These are phyloP conservation scores for Ogataea pilisensis DNA, from an alignment of 805 yeast species.

Conservation along the genomic window DNA sequence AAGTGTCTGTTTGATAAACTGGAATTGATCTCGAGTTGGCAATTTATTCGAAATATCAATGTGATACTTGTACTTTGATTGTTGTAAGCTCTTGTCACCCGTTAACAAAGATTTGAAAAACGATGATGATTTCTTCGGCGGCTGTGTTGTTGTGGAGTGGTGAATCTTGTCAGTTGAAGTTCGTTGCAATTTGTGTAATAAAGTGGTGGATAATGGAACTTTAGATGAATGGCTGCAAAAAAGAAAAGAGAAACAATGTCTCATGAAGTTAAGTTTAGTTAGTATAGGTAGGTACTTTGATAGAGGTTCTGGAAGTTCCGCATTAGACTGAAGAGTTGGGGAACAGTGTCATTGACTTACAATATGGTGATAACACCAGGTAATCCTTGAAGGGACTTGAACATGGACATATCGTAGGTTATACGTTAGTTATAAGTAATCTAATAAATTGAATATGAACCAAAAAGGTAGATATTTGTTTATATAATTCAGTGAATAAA, in stretches of 20 bases:
- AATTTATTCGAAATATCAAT: conserved; percentile 19
- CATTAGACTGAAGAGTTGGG: too few relatives aligned
- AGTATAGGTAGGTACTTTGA: too few relatives aligned
- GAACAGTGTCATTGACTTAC: conserved; percentile 15
- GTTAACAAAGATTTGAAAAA: neutral
- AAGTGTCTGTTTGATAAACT: conserved; percentile 24
- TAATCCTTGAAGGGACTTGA: conserved; percentile 40
- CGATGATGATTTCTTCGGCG: neutral
- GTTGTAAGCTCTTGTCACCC: conserved; percentile 3
- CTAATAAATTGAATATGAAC: too few relatives aligned
- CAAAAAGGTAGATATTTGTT: neutral
- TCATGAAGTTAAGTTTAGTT: too few relatives aligned
- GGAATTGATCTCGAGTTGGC: conserved; percentile 32
- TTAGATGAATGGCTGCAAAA: conserved; percentile 27
- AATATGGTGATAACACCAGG: conserved; percentile 47
- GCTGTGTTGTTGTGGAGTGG: neutral
- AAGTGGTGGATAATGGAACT: conserved; percentile 13
- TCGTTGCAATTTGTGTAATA: conserved; percentile 14
- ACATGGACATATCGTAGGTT: conserved; percentile 42
- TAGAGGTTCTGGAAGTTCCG: too few relatives aligned
- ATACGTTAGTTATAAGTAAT: too few relatives aligned
- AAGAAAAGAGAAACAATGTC: too few relatives aligned
- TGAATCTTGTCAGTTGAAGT: conserved; percentile 2
- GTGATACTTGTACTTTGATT: conserved; percentile 19
- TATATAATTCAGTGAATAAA: too few relatives aligned